Percentiles rank a stretch among this genome's conserved stretches.
These are phyloP conservation scores for Beauveria sp. DNA, from an alignment of 2,329 filamentous ascomycete species.

Conservation along the genomic window DNA sequence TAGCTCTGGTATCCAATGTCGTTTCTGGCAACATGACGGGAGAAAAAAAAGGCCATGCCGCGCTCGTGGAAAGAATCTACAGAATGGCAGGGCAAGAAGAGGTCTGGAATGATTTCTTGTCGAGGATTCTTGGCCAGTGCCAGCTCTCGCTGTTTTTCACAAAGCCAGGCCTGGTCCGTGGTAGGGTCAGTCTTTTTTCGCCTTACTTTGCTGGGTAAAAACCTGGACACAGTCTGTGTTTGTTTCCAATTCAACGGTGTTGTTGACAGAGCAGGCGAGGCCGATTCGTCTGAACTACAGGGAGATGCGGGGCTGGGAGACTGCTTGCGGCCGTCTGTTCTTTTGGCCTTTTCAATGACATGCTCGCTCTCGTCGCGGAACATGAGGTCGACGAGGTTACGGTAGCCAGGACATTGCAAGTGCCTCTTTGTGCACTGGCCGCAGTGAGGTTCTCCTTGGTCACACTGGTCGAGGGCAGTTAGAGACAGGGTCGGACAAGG, in stretches of 20 bases:
- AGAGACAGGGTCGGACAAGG: not conserved
- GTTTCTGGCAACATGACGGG: slow-evolving; percentile 41
- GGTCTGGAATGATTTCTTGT: not conserved
- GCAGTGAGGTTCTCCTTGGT: slow-evolving; percentile 43
- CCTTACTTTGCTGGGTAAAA: not conserved
- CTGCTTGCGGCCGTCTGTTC: slow-evolving; percentile 19
- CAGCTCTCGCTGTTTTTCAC: not conserved
- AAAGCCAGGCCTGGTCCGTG: not conserved
- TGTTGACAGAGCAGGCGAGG: not conserved
- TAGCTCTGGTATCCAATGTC: slow-evolving; percentile 42
- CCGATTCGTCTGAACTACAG: not conserved
- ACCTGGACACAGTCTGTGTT: not conserved
- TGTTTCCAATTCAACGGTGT: not conserved
- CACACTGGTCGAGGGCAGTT: slow-evolving; percentile 34
- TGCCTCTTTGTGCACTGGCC: slow-evolving; percentile 48
- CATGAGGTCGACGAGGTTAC: slow-evolving; percentile 48
- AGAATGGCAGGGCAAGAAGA: slow-evolving; percentile 4
- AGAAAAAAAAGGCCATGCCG: slow-evolving; percentile 43
- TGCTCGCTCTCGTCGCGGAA: slow-evolving; percentile 50
- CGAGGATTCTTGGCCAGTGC: not conserved
- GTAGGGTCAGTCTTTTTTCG: not conserved
- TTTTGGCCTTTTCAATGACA: slow-evolving; percentile 43
- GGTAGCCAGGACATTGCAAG: slow-evolving; percentile 46
- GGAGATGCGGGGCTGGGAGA: slow-evolving; percentile 13
- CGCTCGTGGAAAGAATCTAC: slow-evolving; percentile 30